Conservation (phyloP, 176 grass and related monocot genomes). For the Olyra latifolia region DNA sequence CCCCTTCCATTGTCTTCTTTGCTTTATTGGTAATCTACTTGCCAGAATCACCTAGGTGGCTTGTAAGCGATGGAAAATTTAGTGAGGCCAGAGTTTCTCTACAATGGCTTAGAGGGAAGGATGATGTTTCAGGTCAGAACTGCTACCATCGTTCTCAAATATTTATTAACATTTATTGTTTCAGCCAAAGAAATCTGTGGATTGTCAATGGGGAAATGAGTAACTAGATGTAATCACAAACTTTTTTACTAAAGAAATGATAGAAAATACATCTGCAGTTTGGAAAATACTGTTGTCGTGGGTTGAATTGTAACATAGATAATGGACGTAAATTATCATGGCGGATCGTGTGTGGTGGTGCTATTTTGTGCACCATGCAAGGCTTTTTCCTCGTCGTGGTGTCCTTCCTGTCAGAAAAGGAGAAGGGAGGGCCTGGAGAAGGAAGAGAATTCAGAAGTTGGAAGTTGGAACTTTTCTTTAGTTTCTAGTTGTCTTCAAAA, state of each 20-base stretch:
- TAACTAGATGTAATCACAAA: neutral
- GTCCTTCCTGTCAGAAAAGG: neutral
- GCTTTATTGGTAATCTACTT: constrained; percentile 73
- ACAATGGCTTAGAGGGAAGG: constrained; percentile 66
- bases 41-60: constrained; percentile 95
- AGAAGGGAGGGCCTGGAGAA: neutral
- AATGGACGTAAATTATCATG: neutral
- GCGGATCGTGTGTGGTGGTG: neutral
- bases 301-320: constrained; percentile 3
- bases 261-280: neutral
- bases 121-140: constrained; percentile 84
- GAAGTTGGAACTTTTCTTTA: neutral
- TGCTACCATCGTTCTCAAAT: neutral
- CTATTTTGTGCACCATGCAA: neutral
- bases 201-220: neutral
- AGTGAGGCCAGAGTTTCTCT: constrained; percentile 61
- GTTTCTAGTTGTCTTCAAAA: constrained; percentile 24
- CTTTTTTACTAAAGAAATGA: neutral
- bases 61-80: constrained; percentile 71
- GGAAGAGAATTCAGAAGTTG: neutral
- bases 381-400: neutral
- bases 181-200: neutral
- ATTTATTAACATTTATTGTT: constrained; percentile 23
- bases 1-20: constrained; percentile 83
- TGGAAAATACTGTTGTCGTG: constrained; percentile 1